Base-by-base conservation (phyloP, 208 protist species). In the Acanthamoeba polyphaga region DNA sequence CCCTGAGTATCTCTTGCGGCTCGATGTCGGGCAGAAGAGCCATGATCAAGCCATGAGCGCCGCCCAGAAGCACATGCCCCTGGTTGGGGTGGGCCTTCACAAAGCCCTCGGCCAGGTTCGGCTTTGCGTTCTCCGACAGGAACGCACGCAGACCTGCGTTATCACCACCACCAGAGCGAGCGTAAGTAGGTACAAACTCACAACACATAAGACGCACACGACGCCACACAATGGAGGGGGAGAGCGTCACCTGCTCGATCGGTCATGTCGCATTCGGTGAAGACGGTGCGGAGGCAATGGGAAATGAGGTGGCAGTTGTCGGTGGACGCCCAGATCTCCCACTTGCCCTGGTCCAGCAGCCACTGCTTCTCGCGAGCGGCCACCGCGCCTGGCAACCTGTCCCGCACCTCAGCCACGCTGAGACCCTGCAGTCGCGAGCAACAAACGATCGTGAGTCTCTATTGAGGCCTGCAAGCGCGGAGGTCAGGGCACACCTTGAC, bases 81-180 rank as follows among this genome's bases (percentile, higher is more conserved):
- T 82, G 74, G 74, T 82, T 82, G 38, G 74, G 74, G 46, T 82
- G 74, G 38, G 74, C 74, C 43, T 82, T 82, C 34, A 53, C 43
- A 29, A 82, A 82, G 74, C 74, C 74, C 24, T 46, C 74, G 22
- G 74, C 74, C 12, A 82, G 74, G 43, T 82, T 38, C 17, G 74
- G 74, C 46, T 82, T 82, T 1, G 74, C 74, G 46, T 82, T 46
- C 32, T 53, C 24, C 6, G 74, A 55, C 46, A 82, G 32, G 22
- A 82, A 82, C 43, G 17, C 1, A 1, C 74, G 12, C 29, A 82
- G 7, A 10, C 43, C 74, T 82, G 32, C 46, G 58, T 62, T 3
- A 22, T 5, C 58, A 62, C 10, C 12, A 27, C 24, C 24, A 17
- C 19, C 55, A 60, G 10, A 60, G 55, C 55, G 1, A 22, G 55